phyloP scores from a whole-genome alignment of 129 eudicot genomes.

The Helichrysum umbraculigerum region DNA sequence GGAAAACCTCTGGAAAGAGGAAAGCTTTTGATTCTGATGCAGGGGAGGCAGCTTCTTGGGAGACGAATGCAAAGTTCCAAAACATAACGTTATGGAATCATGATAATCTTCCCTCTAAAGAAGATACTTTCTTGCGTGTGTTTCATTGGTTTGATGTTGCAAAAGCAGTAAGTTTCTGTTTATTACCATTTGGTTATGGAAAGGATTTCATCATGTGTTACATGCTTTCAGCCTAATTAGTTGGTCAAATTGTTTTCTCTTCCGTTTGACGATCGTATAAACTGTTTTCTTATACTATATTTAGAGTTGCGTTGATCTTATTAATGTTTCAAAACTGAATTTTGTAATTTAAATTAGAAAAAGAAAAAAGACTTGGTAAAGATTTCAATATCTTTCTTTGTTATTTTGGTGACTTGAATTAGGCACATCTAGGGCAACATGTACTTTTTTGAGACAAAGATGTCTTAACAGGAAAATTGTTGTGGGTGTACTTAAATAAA shows the following conservation, averaged over 20 bases:
- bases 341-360: not conserved
- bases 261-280: not conserved
- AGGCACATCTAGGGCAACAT: not conserved
- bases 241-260: not conserved
- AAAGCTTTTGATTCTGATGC: slow-evolving; percentile 39
- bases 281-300: not conserved
- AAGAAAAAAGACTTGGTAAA: not conserved
- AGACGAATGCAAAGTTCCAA: slow-evolving; percentile 62
- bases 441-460: no score
- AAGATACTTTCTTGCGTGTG: slow-evolving; percentile 78
- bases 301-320: not conserved
- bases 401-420: not conserved
- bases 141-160: slow-evolving; percentile 90
- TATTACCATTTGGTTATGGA: slow-evolving; percentile 6
- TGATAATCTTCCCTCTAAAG: slow-evolving; percentile 85
- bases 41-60: slow-evolving; percentile 49
- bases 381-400: not conserved
- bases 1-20: slow-evolving; percentile 42
- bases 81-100: slow-evolving; percentile 86
- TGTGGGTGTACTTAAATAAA: no score
- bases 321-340: not conserved
- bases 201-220: not conserved
- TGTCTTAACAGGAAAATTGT: no score
- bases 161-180: slow-evolving; percentile 67
- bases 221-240: slow-evolving; percentile 7